These are phyloP conservation scores for Candida ulmi DNA, from an alignment of 805 yeast genomes.

Conservation along the genomic window DNA sequence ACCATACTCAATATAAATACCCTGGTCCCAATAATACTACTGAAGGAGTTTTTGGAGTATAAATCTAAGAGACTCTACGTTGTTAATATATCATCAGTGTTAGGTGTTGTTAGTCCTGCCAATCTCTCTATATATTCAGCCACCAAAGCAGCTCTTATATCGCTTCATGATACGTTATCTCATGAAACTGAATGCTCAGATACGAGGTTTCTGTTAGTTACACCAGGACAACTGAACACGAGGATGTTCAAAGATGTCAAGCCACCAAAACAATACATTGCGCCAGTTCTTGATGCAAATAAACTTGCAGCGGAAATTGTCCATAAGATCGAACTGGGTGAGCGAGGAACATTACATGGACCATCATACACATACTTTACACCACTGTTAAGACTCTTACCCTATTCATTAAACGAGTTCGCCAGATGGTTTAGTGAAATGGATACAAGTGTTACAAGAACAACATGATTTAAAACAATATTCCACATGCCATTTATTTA, in stretches of 20 bases:
- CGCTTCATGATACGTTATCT: conserved; percentile 76
- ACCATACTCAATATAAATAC: conserved; percentile 58
- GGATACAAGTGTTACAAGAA: conserved; percentile 35
- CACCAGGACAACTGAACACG: conserved; percentile 84
- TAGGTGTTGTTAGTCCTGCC: conserved; percentile 80
- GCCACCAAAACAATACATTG: conserved; percentile 70
- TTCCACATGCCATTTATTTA: conserved; percentile 20
- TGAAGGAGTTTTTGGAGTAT: conserved; percentile 57
- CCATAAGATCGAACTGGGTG: conserved; percentile 51
- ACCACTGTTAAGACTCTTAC: conserved; percentile 64
- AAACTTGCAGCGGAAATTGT: conserved; percentile 54
- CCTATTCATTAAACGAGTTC: conserved; percentile 44
- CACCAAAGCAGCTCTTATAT: conserved; percentile 77
- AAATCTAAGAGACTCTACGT: conserved; percentile 56
- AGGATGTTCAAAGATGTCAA: conserved; percentile 66
- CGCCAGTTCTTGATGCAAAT: conserved; percentile 66
- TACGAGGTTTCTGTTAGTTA: conserved; percentile 64
- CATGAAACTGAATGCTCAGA: conserved; percentile 59
- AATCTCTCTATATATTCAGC: conserved; percentile 76
- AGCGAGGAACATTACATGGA: conserved; percentile 60
- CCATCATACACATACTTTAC: conserved; percentile 73
- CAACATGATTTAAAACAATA: neutral
- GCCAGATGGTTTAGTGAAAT: conserved; percentile 57
- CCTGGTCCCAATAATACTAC: conserved; percentile 57
- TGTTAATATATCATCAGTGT: conserved; percentile 71